These are phyloP conservation scores for Alnus rubra DNA, from an alignment of 306 rosid genomes.

Conservation along the genomic window DNA sequence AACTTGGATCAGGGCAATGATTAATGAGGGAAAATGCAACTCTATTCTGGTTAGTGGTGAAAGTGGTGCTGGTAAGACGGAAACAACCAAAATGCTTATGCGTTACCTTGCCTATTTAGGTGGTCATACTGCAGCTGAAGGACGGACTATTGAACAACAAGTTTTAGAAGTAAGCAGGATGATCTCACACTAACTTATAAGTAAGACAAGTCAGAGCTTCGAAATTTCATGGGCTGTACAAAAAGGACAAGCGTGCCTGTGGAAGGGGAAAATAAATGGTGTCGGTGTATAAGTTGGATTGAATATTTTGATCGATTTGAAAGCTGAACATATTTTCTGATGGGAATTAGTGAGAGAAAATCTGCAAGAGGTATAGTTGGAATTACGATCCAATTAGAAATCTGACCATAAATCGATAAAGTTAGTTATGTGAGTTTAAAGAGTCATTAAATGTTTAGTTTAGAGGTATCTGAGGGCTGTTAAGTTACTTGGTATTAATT, in stretches of 20 bases:
- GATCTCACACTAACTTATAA: slow-evolving; percentile 30
- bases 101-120: too few relatives aligned
- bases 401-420: neutral
- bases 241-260: neutral
- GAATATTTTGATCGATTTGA: neutral
- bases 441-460: neutral
- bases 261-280: neutral
- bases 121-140: slow-evolving; percentile 68
- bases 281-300: neutral
- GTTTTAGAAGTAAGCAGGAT: slow-evolving; percentile 80
- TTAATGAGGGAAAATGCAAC: too few relatives aligned
- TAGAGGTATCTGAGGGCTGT: neutral
- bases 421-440: neutral
- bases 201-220: neutral
- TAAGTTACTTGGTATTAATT: neutral
- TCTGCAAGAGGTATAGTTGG: neutral
- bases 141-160: slow-evolving; percentile 79
- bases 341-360: neutral
- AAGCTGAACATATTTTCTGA: neutral
- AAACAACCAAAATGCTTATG: too few relatives aligned
- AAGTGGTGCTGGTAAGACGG: too few relatives aligned
- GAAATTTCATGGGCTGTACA: neutral
- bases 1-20: slow-evolving; percentile 32
- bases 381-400: neutral
- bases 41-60: too few relatives aligned